Conservation (phyloP, 192 early-diverging fungal species). For the Lobosporangium transversale region DNA sequence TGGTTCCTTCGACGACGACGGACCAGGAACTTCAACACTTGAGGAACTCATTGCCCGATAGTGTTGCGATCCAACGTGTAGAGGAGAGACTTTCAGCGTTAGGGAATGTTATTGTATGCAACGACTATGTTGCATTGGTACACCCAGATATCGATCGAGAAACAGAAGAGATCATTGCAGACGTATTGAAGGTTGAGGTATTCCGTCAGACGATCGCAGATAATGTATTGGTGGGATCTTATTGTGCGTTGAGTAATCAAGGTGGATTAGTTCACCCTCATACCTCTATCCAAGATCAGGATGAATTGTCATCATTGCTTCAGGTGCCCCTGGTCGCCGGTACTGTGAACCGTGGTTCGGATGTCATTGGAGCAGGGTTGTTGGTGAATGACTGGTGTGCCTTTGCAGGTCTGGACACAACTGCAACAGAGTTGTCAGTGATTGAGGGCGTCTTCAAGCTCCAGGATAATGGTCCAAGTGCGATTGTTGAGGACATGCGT, state of each 20-base stretch:
- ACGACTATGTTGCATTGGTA: constrained; percentile 98
- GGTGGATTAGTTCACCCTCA: constrained; percentile 96
- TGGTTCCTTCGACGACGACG: constrained; percentile 95
- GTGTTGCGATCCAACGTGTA: constrained; percentile 92
- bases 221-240: constrained; percentile 96
- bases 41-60: constrained; percentile 94
- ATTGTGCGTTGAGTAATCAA: constrained; percentile 96
- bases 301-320: constrained; percentile 95
- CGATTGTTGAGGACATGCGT: constrained; percentile 93
- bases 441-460: constrained; percentile 99
- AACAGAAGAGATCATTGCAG: constrained; percentile 99
- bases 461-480: constrained; percentile 88
- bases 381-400: constrained; percentile 99
- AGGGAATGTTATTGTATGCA: constrained; percentile 99
- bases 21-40: constrained; percentile 98
- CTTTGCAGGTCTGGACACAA: constrained; percentile 97
- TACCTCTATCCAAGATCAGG: constrained; percentile 96
- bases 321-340: constrained; percentile 97
- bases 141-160: constrained; percentile 99
- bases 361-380: constrained; percentile 95
- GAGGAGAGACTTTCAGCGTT: constrained; percentile 98
- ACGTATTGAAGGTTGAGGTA: constrained; percentile 97
- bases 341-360: constrained; percentile 98
- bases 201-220: constrained; percentile 98
- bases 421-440: constrained; percentile 94